Base-by-base conservation (phyloP, 371 early-diverging fungal genomes). In the Mortierella sp. region DNA sequence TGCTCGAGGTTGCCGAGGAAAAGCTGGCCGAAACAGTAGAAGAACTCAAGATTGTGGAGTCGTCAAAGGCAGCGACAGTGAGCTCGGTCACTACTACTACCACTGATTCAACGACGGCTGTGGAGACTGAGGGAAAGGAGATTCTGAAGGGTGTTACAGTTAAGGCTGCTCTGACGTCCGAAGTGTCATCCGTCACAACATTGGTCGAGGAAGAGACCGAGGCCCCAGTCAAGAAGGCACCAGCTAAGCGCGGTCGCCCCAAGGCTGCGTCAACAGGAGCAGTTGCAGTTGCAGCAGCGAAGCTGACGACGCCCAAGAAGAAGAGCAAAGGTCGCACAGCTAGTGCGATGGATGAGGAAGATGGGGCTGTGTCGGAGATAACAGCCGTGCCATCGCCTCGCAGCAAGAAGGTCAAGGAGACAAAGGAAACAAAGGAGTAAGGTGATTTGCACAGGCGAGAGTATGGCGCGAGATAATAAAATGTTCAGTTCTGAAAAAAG, bases 311-410 rank as follows among this genome's bases (percentile, higher is more conserved):
- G 0, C 34, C 49, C 50, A 68, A 68, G 69, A 69, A 69, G 58
- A 76, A 76, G 70, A 19, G 57, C 46, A 76, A 69, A 50, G 62
- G 76, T 24, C 76, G 69, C 39, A 56, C 76, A 2, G 56, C 70
- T 6, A 69, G 70, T 39, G 76, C 49, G 7, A 15, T 75, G 61
- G 76, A 69, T 34, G 75, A 68, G 23, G 76, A 68, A 5, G 76
- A 62, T 17, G 56, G 63, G 19, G 44, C 30, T 11, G 19, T 32
- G 23, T 27, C 53, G 6, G 72, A 61, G 43, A 9, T 47, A 15
- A n/a, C 56, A 11, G 51, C 27, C 21, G 28, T 62, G 12, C 27
- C 59, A 19, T 32, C 62, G 17, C 69, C 75, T 17, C 69, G 69
- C 4, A 47, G 44, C 39, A 75, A 75, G 65, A 58, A 56, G 47